Conservation (phyloP, 768 basidiomycete genomes). For the Coprinellus micaceus region DNA sequence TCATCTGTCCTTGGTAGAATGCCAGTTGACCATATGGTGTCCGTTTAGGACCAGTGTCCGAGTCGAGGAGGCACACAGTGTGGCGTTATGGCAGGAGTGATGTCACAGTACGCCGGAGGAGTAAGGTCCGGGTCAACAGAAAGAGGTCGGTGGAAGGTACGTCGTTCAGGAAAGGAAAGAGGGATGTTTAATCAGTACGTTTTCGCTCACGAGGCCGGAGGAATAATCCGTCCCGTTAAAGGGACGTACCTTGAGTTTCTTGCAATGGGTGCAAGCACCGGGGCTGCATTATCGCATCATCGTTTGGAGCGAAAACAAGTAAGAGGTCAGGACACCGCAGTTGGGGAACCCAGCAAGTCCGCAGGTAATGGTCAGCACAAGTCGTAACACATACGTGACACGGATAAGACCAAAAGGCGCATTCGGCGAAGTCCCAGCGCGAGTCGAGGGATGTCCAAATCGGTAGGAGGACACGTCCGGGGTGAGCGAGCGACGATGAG, state of each 20-base stretch:
- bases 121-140: neutral
- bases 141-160: neutral
- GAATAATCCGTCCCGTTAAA: neutral
- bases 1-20: slow-evolving; percentile 56
- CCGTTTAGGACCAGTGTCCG: neutral
- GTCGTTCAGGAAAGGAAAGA: neutral
- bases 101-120: too few species aligned
- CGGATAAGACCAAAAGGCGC: neutral
- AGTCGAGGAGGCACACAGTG: neutral
- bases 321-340: neutral
- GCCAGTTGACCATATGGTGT: slow-evolving; percentile 4
- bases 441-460: neutral
- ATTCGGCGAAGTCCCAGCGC: neutral
- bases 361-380: neutral
- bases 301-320: neutral
- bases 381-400: neutral
- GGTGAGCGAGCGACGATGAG: neutral
- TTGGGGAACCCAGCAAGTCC: neutral
- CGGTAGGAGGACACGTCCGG: neutral
- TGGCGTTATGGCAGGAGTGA: neutral
- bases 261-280: slow-evolving; percentile 84
- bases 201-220: neutral
- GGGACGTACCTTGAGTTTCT: slow-evolving; percentile 73
- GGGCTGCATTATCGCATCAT: slow-evolving; percentile 41
- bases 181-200: neutral